These are phyloP conservation scores for Cordyceps pruinosa DNA, from an alignment of 2,329 filamentous ascomycete genomes.

Conservation along the genomic window DNA sequence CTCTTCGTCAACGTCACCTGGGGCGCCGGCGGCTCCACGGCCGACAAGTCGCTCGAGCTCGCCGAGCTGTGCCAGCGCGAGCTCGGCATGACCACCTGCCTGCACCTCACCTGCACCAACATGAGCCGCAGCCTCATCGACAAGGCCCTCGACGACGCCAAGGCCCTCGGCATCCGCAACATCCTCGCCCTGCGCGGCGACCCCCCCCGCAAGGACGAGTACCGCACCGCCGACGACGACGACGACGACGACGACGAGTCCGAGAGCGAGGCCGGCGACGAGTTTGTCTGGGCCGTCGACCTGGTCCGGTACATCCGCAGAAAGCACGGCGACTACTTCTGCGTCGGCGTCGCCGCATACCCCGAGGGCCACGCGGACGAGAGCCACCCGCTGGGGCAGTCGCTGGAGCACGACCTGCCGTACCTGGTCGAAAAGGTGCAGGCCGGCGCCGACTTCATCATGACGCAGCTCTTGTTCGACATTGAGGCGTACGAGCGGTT, in stretches of 20 bases:
- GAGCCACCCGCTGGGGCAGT: conserved; percentile 65
- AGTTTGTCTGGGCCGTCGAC: conserved; percentile 85
- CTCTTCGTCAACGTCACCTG: conserved; percentile 97
- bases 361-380: conserved; percentile 94
- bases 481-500: conserved; percentile 74
- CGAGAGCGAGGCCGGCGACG: conserved; percentile 52
- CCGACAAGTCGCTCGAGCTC: conserved; percentile 83
- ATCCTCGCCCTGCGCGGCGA: conserved; percentile 89
- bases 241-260: conserved; percentile 55
- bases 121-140: conserved; percentile 86
- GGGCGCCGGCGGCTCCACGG: conserved; percentile 92
- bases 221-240: conserved; percentile 54
- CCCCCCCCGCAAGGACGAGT: conserved; percentile 83
- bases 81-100: conserved; percentile 84
- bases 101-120: conserved; percentile 96
- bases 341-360: conserved; percentile 88
- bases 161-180: conserved; percentile 83
- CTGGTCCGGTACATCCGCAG: conserved; percentile 82
- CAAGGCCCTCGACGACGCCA: conserved; percentile 82
- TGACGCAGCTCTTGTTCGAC: conserved; percentile 97
- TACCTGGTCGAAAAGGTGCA: conserved; percentile 84
- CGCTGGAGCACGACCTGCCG: conserved; percentile 72
- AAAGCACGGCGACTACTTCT: conserved; percentile 89
- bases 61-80: conserved; percentile 93
- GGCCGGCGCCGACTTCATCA: conserved; percentile 93